These are phyloP conservation scores for Lactarius evosmus DNA, from an alignment of 768 basidiomycete species.

Conservation along the genomic window DNA sequence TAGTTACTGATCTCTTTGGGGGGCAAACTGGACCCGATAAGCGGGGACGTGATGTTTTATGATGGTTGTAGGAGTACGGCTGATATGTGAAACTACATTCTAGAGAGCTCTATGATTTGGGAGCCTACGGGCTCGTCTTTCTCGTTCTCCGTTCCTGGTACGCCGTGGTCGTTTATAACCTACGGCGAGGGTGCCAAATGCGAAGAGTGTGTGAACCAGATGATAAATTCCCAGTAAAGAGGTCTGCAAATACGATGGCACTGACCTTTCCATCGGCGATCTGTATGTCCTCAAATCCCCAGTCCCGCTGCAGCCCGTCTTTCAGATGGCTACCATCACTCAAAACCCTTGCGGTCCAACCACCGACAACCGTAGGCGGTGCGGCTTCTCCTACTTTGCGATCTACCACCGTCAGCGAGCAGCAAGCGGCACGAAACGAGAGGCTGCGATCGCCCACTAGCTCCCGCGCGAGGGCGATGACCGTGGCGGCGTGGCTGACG, in stretches of 20 bases:
- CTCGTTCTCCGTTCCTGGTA: conserved; percentile 62
- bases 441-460: conserved; percentile 48
- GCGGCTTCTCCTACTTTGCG: conserved; percentile 33
- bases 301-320: conserved; percentile 60
- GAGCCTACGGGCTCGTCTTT: conserved; percentile 54
- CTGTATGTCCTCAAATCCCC: conserved; percentile 78
- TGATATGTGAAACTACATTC: conserved; percentile 20
- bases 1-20: conserved; percentile 32
- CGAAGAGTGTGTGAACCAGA: neutral
- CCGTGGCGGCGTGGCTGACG: conserved; percentile 72
- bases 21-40: neutral
- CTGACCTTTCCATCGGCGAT: conserved; percentile 59
- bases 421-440: conserved; percentile 60
- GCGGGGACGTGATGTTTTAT: neutral
- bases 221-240: neutral
- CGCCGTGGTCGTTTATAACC: conserved; percentile 71
- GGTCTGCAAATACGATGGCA: conserved; percentile 4
- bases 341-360: conserved; percentile 47
- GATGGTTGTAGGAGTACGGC: neutral
- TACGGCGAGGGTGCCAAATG: conserved; percentile 31
- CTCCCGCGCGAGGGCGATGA: conserved; percentile 60
- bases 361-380: conserved; percentile 36
- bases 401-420: conserved; percentile 59
- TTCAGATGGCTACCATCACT: conserved; percentile 58
- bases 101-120: conserved; percentile 36